phyloP scores from a whole-genome alignment of 1,284 basidiomycete species.

The Ceratobasidium sp. region DNA sequence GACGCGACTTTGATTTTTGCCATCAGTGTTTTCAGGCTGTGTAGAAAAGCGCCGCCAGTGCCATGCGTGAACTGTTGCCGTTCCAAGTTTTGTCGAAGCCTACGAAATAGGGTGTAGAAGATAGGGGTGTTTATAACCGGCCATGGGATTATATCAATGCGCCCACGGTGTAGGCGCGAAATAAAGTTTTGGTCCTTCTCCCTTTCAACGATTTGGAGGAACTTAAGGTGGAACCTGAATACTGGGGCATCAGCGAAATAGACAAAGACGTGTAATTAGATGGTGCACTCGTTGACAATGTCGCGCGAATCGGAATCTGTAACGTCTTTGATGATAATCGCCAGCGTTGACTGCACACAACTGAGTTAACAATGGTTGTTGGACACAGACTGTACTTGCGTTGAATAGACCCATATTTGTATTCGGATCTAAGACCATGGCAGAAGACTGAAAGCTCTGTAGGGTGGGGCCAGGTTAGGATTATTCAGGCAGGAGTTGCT shows the following conservation, averaged over 20 bases:
- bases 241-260: constrained; percentile 5
- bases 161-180: constrained; percentile 62
- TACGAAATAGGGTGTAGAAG: constrained; percentile 64
- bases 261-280: not conserved
- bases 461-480: constrained; percentile 46
- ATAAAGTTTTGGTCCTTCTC: constrained; percentile 75
- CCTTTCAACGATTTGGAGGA: constrained; percentile 68
- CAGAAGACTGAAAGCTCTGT: constrained; percentile 74
- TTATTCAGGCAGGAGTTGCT: too few species aligned
- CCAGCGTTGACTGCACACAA: constrained; percentile 67
- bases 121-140: constrained; percentile 34
- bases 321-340: constrained; percentile 77
- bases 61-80: constrained; percentile 65
- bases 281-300: constrained; percentile 62
- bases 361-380: too few species aligned
- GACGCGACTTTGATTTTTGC: constrained; percentile 77
- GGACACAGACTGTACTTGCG: too few species aligned
- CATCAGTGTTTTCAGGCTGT: constrained; percentile 73
- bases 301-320: constrained; percentile 69
- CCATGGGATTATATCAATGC: constrained; percentile 39
- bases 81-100: constrained; percentile 61
- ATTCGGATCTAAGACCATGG: constrained; percentile 70
- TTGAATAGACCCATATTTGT: too few species aligned
- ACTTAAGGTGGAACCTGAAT: constrained; percentile 67
- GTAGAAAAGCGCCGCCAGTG: constrained; percentile 68